phyloP scores from a whole-genome alignment of 73 alveolate species.

The Paramecium primaurelia region DNA sequence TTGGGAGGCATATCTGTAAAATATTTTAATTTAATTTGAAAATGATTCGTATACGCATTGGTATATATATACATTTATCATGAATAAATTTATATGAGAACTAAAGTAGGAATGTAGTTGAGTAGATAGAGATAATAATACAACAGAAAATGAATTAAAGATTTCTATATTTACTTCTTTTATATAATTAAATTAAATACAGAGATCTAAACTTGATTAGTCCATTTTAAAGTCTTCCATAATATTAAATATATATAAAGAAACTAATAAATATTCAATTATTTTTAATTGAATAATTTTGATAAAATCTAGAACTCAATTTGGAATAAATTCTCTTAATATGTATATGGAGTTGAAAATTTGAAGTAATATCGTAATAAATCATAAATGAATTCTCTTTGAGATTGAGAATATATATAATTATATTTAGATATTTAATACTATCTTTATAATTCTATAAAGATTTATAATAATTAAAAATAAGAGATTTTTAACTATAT shows the following conservation, averaged over 20 bases:
- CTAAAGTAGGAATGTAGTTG: background rate
- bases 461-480: background rate
- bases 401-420: no score
- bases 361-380: no score
- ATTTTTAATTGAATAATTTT: no score
- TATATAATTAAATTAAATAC: no score
- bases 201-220: background rate
- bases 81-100: background rate
- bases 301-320: no score
- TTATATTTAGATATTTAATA: background rate
- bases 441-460: background rate
- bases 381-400: no score
- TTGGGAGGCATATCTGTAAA: slow-evolving; percentile 57
- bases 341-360: no score
- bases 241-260: no score
- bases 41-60: background rate
- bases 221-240: background rate
- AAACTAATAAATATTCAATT: no score
- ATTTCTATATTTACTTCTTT: background rate
- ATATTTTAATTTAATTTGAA: slow-evolving; percentile 18
- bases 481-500: background rate
- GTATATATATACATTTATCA: background rate
- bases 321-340: no score
- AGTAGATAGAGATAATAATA: background rate
- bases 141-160: background rate